These are phyloP conservation scores for Thraustochytrium sp. DNA, from an alignment of 352 stramenopile genomes.

Conservation along the genomic window DNA sequence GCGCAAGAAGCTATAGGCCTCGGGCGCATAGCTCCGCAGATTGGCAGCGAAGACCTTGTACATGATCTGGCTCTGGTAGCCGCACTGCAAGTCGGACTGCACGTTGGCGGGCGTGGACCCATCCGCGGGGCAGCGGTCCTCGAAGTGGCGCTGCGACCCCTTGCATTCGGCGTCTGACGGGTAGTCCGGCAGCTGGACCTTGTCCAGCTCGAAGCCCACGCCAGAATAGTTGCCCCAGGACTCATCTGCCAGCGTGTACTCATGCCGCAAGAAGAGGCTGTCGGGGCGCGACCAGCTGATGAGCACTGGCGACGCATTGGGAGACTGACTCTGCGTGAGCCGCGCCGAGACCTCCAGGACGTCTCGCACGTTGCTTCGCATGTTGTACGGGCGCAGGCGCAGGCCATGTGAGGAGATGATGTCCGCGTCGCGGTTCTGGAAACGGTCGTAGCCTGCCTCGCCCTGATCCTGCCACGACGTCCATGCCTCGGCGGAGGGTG, in stretches of 20 bases:
- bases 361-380: not conserved
- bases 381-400: not conserved
- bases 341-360: conserved; percentile 29
- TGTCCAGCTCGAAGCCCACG: not conserved
- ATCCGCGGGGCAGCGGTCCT: not conserved
- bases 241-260: conserved; percentile 4
- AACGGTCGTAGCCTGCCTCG: conserved; percentile 11
- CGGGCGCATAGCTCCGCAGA: conserved; percentile 31
- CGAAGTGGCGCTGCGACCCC: not conserved
- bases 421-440: conserved; percentile 32
- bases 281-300: conserved; percentile 22
- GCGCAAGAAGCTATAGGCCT: conserved; percentile 26
- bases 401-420: not conserved
- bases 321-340: not conserved
- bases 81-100: not conserved
- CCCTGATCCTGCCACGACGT: not conserved
- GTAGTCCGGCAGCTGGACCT: conserved; percentile 33
- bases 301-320: not conserved
- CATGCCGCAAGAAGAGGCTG: conserved; percentile 16
- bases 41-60: conserved; percentile 46
- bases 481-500: not conserved
- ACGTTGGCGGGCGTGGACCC: not conserved
- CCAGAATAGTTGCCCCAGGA: conserved; percentile 31
- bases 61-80: conserved; percentile 10
- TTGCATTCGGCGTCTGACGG: not conserved